Base-by-base conservation (phyloP, 2,329 filamentous ascomycete species). In the Colletotrichum noveboracense region DNA sequence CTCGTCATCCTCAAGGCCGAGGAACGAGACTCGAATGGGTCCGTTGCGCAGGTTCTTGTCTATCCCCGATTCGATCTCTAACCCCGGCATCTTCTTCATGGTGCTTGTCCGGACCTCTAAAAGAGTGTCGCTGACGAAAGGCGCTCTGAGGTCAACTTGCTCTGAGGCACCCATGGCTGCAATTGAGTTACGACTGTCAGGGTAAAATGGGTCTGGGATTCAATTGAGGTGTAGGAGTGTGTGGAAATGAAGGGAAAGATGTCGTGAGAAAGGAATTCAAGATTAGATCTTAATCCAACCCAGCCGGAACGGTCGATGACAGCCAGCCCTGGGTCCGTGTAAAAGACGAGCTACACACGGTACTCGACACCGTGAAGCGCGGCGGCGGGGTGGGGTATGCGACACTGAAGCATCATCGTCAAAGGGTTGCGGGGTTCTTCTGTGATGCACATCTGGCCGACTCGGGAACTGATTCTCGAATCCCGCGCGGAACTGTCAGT, bases 1-100 rank as follows among this genome's bases (percentile, higher is more conserved):
- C 79, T 93, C 90, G 76, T 94, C 92, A 7, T 84, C 88, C 18
- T 89, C 86, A 16, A 93, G 87, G 0, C 92, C 92, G 4, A 88
- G 78, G 24, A 82, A 84, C 3, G 82, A 84, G 43, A 92, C 86
- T 5, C 84, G 81, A 5, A 91, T 84, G 0, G 87, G 86, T 0
- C 85, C 88, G 3, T 82, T 36, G 8, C 87, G 84, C 3, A 86
- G 70, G 0, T 78, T 79, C 79, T 93, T 93, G 83, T 91, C 88
- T 75, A 93, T 93, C 2, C 89, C 91, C 0, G 89, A 89, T 71
- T 86, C 83, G 60, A 91, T 86, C 14, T 85, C 85, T 4, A 91
- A 84, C 0, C 87, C 88, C 5, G 86, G 85, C 82, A 92, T 86
- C 28, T 85, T 86, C 81, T 90, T 90, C 86, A 92, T 89, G 76